Base-by-base conservation (phyloP, 1,139 yeast species). In the Blastobotrys capitulatus region DNA sequence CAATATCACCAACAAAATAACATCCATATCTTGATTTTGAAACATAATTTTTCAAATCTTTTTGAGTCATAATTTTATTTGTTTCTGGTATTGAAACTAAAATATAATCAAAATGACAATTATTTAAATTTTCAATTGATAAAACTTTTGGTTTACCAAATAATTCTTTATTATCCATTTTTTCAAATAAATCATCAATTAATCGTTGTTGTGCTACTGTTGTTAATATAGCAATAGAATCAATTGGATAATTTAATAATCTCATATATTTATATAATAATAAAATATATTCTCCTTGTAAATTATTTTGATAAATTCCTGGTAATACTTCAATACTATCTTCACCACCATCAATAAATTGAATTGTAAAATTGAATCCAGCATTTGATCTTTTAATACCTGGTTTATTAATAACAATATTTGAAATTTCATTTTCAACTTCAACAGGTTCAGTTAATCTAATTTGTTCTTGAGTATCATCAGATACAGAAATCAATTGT, bases 281-380 rank as follows among this genome's bases (percentile, higher is more conserved):
- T 9, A 77, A 77, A 13, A 76, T 68, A 54, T 68, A 77, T 54
- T 78, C 82, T 0, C 85, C 86, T 56, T 81, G 86, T 10, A 70
- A 75, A 10, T 76, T 56, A 52, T 75, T 75, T 50, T 74, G 72
- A 54, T 60, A 61, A 58, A 53, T 1, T 57, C 64, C 8, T 64
- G 60, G 1, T 57, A 50, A 2, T 63, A 64, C 46, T 65, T 67
- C 2, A 59, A 51, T 44, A 16, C 32, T 57, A 42, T 56, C 61
- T 35, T 65, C 69, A 1, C 59, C 64, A 2, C 73, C 70, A 26
- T 70, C 57, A 19, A 79, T 63, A 31, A 72, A 62, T 57, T 79
- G 82, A 15, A 57, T 52, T 2, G 59, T 56, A 45, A 63, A 52
- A 19, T 54, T 54, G 46, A 80, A 65, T 0, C 83, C 83, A 1